Evolutionary conservation across 1,139 yeast species (phyloP), one percentile per base, ranked within the genome.

Genomic region (Geotrichum europaeum): DNA sequence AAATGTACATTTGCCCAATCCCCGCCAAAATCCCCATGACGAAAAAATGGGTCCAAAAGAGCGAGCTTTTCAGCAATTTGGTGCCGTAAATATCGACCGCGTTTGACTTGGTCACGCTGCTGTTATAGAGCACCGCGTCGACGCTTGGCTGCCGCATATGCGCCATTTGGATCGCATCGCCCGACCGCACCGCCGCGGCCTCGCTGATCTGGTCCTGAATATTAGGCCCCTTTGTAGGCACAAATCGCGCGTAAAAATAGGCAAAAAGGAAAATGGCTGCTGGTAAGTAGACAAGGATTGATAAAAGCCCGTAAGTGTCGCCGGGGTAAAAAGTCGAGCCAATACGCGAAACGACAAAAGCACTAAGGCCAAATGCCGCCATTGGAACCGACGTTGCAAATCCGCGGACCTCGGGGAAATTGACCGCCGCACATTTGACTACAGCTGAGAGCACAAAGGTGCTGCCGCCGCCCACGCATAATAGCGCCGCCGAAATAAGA

Each of bases 1-100:
- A 58, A 36, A 87, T 87, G 69, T 85, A 87, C 80, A 85, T 84
- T 69, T 86, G 91, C 7, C 92, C 92, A 62, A 84, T 77, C 4
- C 90, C 87, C 68, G 86, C 84, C 51, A 85, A 74, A 3, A 83
- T 73, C 0, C 89, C 85, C 61, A 86, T 74, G 18, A 85, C 75
- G 6, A 81, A 50, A 65, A 72, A 71, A 49, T 72, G 73, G 51
- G 68, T 66, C 76, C 77, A 73, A 63, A 73, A 74, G 24, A 69
- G 68, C 10, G 51, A 24, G 24, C 49, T 54, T 30, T 25, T 28
- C 9, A 54, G 25, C 15, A 51, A 18, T 25, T 45, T 15, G 10
- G 24, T 47, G 18, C 30, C 51, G 12, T 49, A 25, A 25, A 25
- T 49, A 13, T 49, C 51, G 15, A 49, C n/a, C 10, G 51, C 15